Evolutionary conservation across 106 monocot genomes (phyloP).

Genomic region (Iris macrosiphon): DNA sequence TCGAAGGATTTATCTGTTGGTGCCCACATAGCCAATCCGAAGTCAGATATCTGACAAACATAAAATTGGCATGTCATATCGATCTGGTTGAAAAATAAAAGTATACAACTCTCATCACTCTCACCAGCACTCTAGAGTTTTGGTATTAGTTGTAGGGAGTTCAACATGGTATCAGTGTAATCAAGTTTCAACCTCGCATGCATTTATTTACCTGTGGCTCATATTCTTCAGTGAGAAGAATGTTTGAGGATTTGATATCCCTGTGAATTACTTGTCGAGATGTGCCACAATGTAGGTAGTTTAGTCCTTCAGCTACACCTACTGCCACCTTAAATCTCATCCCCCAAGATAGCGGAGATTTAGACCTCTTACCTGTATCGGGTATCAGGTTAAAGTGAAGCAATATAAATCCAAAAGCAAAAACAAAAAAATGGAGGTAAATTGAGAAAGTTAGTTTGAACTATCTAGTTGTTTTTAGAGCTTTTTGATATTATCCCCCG

Average conservation of each 20-base stretch:
- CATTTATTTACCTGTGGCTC: slow-evolving; percentile 35
- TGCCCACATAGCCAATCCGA: slow-evolving; percentile 14
- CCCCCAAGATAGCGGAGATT: slow-evolving; percentile 50
- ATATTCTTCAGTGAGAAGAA: slow-evolving; percentile 76
- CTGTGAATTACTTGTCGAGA: slow-evolving; percentile 63
- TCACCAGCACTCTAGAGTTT: too few species aligned
- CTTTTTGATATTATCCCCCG: too few species aligned
- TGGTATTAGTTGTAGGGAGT: too few species aligned
- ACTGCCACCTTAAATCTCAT: slow-evolving; percentile 61
- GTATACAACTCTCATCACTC: too few species aligned
- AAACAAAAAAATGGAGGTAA: neutral
- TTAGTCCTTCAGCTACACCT: slow-evolving; percentile 57
- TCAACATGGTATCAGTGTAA: too few species aligned
- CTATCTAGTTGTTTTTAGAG: too few species aligned
- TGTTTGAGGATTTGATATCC: slow-evolving; percentile 93
- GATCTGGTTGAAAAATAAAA: too few species aligned
- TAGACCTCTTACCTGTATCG: slow-evolving; percentile 30
- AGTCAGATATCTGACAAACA: slow-evolving; percentile 12
- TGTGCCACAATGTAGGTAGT: slow-evolving; percentile 45
- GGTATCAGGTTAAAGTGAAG: neutral
- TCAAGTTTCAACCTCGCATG: too few species aligned
- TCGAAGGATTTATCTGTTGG: slow-evolving; percentile 5
- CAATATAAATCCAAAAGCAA: neutral
- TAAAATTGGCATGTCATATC: neutral
- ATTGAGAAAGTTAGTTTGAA: too few species aligned